phyloP scores from a whole-genome alignment of 1,284 basidiomycete species.

The Calocybe gambosa region DNA sequence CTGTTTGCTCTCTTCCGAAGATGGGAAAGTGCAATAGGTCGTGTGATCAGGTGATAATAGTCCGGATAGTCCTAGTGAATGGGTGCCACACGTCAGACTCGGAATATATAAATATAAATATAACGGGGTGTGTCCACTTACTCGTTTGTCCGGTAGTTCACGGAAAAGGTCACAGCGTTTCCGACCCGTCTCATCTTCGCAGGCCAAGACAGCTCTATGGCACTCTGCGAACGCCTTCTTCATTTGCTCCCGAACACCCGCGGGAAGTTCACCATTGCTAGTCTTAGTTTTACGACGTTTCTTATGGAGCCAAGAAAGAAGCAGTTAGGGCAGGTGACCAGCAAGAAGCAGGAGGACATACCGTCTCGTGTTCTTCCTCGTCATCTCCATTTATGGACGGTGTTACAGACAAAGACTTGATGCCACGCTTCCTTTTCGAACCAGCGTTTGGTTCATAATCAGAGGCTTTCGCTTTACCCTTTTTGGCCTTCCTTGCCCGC shows the following conservation, averaged over 20 bases:
- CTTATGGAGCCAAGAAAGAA: slow-evolving; percentile 29
- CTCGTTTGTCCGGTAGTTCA: slow-evolving; percentile 70
- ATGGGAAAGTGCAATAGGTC: slow-evolving; percentile 84
- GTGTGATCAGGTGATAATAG: slow-evolving; percentile 75
- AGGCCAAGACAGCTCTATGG: slow-evolving; percentile 72
- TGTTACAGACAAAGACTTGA: slow-evolving; percentile 72
- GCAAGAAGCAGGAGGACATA: slow-evolving; percentile 29
- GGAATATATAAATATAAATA: slow-evolving; percentile 8
- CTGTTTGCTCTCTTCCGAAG: slow-evolving; percentile 80
- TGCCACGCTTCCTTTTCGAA: slow-evolving; percentile 63
- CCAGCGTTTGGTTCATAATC: slow-evolving; percentile 45
- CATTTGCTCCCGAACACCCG: slow-evolving; percentile 65
- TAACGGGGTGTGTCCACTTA: slow-evolving; percentile 27
- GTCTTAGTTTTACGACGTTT: slow-evolving; percentile 73
- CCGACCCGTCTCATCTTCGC: slow-evolving; percentile 68
- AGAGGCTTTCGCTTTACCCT: slow-evolving; percentile 54
- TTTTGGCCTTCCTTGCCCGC: slow-evolving; percentile 57
- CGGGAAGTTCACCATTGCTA: slow-evolving; percentile 40
- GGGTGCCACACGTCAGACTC: not conserved
- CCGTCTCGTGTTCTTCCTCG: slow-evolving; percentile 61
- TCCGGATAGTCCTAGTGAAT: slow-evolving; percentile 78
- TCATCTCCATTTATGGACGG: slow-evolving; percentile 70
- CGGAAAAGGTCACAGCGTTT: slow-evolving; percentile 82
- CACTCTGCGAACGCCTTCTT: slow-evolving; percentile 82
- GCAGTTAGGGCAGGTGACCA: not conserved